A percentile compares a stretch with the other conserved stretches of the same genome.
Conservation (phyloP, 2,329 filamentous ascomycete genomes). For the Clonostachys rhizophaga region DNA sequence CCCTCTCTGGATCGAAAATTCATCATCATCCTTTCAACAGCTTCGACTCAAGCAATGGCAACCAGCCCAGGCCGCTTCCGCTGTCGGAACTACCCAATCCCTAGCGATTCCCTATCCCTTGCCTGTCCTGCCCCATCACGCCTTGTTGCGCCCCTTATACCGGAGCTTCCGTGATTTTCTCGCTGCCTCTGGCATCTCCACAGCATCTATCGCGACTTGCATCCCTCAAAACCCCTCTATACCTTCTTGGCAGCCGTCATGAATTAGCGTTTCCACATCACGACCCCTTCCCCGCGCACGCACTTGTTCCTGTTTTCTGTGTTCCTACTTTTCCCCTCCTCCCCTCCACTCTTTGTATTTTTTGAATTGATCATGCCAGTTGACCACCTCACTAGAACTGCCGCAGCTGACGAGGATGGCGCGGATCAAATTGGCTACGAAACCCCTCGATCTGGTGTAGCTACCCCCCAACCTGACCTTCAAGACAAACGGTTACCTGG, state of each 20-base stretch:
- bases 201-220: conserved; percentile 5
- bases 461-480: conserved; percentile 89
- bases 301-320: not conserved
- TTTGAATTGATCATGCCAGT: conserved; percentile 33
- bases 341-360: conserved; percentile 10
- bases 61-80: not conserved
- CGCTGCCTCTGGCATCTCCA: not conserved
- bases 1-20: not conserved
- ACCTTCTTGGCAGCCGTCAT: conserved; percentile 30
- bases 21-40: not conserved
- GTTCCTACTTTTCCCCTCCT: not conserved
- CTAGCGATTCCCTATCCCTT: conserved; percentile 1
- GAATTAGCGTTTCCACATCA: conserved; percentile 31
- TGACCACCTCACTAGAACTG: conserved; percentile 49
- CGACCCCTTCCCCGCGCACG: conserved; percentile 14
- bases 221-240: conserved; percentile 16
- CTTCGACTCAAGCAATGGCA: not conserved
- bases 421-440: conserved; percentile 77
- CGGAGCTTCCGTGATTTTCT: conserved; percentile 3
- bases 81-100: conserved; percentile 1
- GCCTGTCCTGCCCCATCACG: not conserved
- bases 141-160: not conserved
- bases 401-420: conserved; percentile 62
- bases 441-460: conserved; percentile 84
- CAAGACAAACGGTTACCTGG: conserved; percentile 93